Base-by-base conservation (phyloP, 345 rosid species). In the Combretum micranthum region DNA sequence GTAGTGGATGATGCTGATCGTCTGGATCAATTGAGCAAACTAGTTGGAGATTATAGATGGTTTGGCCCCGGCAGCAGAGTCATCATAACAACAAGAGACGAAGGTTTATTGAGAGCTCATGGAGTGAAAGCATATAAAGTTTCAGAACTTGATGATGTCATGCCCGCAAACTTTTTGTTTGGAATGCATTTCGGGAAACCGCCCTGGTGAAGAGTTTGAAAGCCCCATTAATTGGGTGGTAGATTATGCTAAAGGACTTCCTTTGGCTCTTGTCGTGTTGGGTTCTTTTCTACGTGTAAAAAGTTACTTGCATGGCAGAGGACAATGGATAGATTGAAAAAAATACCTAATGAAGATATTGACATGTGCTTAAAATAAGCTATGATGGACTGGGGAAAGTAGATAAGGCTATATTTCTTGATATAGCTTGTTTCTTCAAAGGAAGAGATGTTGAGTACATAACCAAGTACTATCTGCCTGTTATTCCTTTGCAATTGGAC, bases 21-120 rank as follows among this genome's bases (percentile, higher is more conserved):
- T 1, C 15, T 16, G 56, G 42, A 47, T 11, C 64, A 69, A 25
- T 42, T 64, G 22, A 51, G 54, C 46, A 47, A 25, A 25, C 32
- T 69, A 13, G 64, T 22, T 8, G 69, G 64, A n/a, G 23, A 37
- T 4, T 20, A 0, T 18, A 52, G 63, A 18, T 63, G 64, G 64
- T 71, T 66, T 57, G 71, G 61, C 51, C 3, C 13, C 2, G 70
- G 75, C 18, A 71, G 67, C 20, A 65, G 63, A 55, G 42, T 70
- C 20, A 56, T 71, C 25, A 26, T 71, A 17, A 71, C 57, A 0
- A 56, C 75, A 15, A 57, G 72, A 57, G 64, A 71, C 32, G 52
- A 62, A 43, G 55, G 37, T n/a, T 22, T 66, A 0, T 50, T 66
- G 3, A 13, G 3, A 0, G 52, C 20, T 13, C 49, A 56, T 18